Evolutionary conservation across 2,329 filamentous ascomycete species (phyloP), one percentile per base, ranked within the genome.

Genomic region (Hirsutella minnesotensis): DNA sequence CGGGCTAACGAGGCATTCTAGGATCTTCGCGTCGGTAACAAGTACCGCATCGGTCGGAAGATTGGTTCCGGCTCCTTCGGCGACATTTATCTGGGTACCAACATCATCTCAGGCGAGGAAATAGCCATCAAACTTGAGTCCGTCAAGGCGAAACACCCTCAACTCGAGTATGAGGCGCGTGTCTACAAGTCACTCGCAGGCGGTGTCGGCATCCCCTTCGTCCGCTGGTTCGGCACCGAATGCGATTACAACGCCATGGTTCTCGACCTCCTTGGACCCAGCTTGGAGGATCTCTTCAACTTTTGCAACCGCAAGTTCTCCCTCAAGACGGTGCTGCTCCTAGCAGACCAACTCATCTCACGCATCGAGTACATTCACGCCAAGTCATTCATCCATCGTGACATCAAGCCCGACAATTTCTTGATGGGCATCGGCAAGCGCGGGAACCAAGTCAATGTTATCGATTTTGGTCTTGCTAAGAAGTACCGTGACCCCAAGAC

Each of bases 191-290:
- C 78, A 20, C 85, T 98, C 41, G 92, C 92, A 44, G 92, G 92
- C 53, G 92, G 92, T 64, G 92, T 96, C 55, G 92, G 92, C 47
- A 98, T 98, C 52, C 92, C 92, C 39, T 96, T 96, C 60, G 92
- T 98, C 61, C 88, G 90, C 68, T 98, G 92, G 92, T 98, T 96
- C 67, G 92, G 92, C 54, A 96, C 90, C 47, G 92, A 98, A 70
- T 96, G 90, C 68, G 92, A 96, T 72, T 96, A 98, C 80, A 96
- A 98, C 69, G 92, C 92, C 64, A 96, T 98, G 92, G 92, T 98
- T 41, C 80, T 96, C 52, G 92, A 98, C 60, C 81, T 98, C 21
- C 84, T 98, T 45, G 92, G 92, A 33, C 92, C 92, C 53, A 92
- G 84, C 59, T 70, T 98, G 66, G 92, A 98, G 69, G 92, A 98